These are phyloP conservation scores for Tylopilus cervinicoccineus DNA, from an alignment of 768 basidiomycete genomes.

Conservation along the genomic window DNA sequence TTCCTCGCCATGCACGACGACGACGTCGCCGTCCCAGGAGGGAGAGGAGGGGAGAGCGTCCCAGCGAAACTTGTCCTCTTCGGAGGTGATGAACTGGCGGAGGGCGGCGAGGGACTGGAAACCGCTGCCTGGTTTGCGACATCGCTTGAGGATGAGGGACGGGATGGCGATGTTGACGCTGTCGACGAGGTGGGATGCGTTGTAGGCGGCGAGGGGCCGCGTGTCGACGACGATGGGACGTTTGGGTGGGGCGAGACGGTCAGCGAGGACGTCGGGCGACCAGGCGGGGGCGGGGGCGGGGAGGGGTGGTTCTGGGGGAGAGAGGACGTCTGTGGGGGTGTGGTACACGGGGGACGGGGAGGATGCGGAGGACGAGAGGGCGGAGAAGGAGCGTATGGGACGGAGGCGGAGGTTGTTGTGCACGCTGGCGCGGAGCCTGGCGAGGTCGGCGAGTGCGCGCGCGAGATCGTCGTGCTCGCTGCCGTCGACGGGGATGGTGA, in stretches of 20 bases:
- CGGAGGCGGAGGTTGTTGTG: conserved; percentile 75
- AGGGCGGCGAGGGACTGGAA: conserved; percentile 66
- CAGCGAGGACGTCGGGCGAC: conserved; percentile 44
- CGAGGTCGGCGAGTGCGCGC: conserved; percentile 63
- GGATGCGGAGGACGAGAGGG: conserved; percentile 29
- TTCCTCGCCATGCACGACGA: conserved; percentile 75
- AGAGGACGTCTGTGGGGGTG: conserved; percentile 34
- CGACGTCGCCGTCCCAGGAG: conserved; percentile 64
- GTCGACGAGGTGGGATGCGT: conserved; percentile 57
- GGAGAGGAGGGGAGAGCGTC: conserved; percentile 48
- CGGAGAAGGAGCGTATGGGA: conserved; percentile 61
- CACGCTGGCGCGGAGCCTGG: conserved; percentile 65
- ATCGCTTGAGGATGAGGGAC: conserved; percentile 85
- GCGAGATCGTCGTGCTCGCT: conserved; percentile 51
- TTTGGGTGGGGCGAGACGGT: conserved; percentile 42
- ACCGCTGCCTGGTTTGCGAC: conserved; percentile 63
- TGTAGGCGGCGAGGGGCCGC: conserved; percentile 63
- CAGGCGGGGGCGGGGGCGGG: conserved; percentile 32
- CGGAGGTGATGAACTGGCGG: conserved; percentile 79
- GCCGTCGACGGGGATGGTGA: conserved; percentile 16
- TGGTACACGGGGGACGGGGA: conserved; percentile 52
- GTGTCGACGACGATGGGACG: conserved; percentile 81
- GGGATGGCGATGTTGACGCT: conserved; percentile 88
- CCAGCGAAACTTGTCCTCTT: conserved; percentile 69
- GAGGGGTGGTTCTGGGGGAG: conserved; percentile 14